phyloP scores from a whole-genome alignment of 2,329 filamentous ascomycete genomes.

The Ceratocystis albifundus region DNA sequence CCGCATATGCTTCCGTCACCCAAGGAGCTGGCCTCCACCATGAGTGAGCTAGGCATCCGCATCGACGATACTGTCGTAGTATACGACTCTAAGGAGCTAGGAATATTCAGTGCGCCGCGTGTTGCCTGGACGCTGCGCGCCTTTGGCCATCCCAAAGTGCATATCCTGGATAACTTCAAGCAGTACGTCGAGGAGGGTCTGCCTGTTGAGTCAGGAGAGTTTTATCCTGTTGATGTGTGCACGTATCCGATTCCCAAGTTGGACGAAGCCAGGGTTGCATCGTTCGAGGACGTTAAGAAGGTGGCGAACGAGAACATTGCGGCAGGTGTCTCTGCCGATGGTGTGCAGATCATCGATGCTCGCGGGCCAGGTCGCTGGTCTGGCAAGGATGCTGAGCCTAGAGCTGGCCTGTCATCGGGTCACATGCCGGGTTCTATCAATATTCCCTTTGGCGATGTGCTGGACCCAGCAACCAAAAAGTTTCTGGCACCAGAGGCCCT shows the following conservation, averaged over 20 bases:
- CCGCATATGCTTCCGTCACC: constrained; percentile 90
- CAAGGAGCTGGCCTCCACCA: constrained; percentile 70
- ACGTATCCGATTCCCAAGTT: constrained; percentile 53
- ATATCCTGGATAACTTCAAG: constrained; percentile 90
- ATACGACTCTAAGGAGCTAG: constrained; percentile 82
- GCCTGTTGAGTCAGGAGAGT: constrained; percentile 68
- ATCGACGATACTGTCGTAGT: constrained; percentile 85
- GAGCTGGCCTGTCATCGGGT: constrained; percentile 73
- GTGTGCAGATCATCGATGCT: constrained; percentile 81
- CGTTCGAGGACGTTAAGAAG: constrained; percentile 72
- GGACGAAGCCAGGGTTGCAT: constrained; percentile 54
- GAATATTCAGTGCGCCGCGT: constrained; percentile 86
- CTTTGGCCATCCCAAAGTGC: constrained; percentile 81
- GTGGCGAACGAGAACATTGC: constrained; percentile 66
- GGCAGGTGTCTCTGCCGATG: constrained; percentile 68
- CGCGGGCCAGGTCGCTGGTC: constrained; percentile 67
- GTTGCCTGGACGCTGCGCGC: constrained; percentile 87
- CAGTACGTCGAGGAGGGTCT: constrained; percentile 79
- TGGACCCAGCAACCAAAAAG: constrained; percentile 74
- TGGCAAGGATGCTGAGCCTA: constrained; percentile 74
- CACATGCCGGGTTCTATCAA: constrained; percentile 84
- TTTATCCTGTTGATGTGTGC: constrained; percentile 55
- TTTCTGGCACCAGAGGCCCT: constrained; percentile 63
- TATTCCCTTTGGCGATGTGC: constrained; percentile 64
- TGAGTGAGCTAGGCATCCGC: constrained; percentile 78